Conservation (phyloP, 2,329 filamentous ascomycete species). For the Akanthomyces uredinophilus region DNA sequence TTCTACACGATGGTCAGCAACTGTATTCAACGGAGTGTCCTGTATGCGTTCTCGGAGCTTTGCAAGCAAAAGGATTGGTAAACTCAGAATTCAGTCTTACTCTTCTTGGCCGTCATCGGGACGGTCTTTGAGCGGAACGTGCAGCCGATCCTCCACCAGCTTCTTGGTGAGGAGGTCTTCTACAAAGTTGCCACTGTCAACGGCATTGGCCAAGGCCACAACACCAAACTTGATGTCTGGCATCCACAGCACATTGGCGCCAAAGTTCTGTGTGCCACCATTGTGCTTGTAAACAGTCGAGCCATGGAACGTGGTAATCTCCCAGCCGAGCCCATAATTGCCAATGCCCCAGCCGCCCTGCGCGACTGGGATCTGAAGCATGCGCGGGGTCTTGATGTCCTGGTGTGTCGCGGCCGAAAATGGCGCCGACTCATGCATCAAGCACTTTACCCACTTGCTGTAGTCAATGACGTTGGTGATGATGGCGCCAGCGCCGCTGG, state of each 20-base stretch:
- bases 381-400: neutral
- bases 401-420: neutral
- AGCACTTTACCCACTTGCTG: slow-evolving; percentile 39
- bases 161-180: slow-evolving; percentile 15
- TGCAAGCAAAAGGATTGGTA: neutral
- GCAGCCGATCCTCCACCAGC: slow-evolving; percentile 19
- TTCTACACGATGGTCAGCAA: neutral
- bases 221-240: slow-evolving; percentile 19
- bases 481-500: slow-evolving; percentile 31
- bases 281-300: slow-evolving; percentile 17
- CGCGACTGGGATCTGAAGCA: neutral
- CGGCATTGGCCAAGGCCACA: slow-evolving; percentile 31
- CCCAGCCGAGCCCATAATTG: slow-evolving; percentile 20
- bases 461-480: slow-evolving; percentile 43
- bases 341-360: slow-evolving; percentile 2
- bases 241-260: slow-evolving; percentile 19
- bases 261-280: slow-evolving; percentile 16
- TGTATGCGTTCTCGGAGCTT: neutral
- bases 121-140: slow-evolving; percentile 17
- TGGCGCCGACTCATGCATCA: slow-evolving; percentile 26
- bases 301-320: slow-evolving; percentile 15
- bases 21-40: neutral
- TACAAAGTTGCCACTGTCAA: slow-evolving; percentile 29
- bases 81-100: neutral
- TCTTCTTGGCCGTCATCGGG: neutral